A percentile compares a stretch with the other conserved stretches of the same genome.
phyloP scores from a whole-genome alignment of 208 protist genomes.

The Borovskyia barvae region DNA sequence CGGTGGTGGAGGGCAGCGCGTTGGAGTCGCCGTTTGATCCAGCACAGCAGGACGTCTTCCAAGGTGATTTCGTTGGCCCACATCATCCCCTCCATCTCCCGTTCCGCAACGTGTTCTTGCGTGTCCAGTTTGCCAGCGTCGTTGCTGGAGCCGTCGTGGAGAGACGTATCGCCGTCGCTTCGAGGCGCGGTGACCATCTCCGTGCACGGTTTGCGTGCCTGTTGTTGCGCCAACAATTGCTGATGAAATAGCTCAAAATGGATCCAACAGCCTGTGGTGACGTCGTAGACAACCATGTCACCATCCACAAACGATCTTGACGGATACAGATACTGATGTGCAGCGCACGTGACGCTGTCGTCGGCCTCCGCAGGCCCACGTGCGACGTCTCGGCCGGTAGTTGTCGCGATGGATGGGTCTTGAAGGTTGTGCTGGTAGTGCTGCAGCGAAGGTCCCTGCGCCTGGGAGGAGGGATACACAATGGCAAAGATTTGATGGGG shows the following conservation, averaged over 20 bases:
- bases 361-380: background rate
- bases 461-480: constrained; percentile 25
- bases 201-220: constrained; percentile 7
- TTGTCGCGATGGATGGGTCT: background rate
- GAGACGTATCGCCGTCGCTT: background rate
- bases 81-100: background rate
- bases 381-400: background rate
- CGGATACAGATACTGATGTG: constrained; percentile 42
- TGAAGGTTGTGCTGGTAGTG: constrained; percentile 25
- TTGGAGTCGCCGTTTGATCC: constrained; percentile 51
- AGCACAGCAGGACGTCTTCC: constrained; percentile 49
- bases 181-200: too few species aligned
- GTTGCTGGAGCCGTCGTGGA: too few species aligned
- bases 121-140: background rate
- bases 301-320: constrained; percentile 43
- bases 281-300: constrained; percentile 52
- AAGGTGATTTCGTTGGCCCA: constrained; percentile 29
- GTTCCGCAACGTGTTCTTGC: background rate
- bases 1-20: constrained; percentile 31
- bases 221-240: constrained; percentile 15
- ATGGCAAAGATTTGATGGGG: constrained; percentile 29
- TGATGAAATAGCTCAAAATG: constrained; percentile 38
- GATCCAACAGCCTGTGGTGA: constrained; percentile 33
- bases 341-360: background rate
- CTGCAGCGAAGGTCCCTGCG: constrained; percentile 25